Conservation (phyloP, 2,329 filamentous ascomycete genomes). For the Stromatinia cepivora region DNA sequence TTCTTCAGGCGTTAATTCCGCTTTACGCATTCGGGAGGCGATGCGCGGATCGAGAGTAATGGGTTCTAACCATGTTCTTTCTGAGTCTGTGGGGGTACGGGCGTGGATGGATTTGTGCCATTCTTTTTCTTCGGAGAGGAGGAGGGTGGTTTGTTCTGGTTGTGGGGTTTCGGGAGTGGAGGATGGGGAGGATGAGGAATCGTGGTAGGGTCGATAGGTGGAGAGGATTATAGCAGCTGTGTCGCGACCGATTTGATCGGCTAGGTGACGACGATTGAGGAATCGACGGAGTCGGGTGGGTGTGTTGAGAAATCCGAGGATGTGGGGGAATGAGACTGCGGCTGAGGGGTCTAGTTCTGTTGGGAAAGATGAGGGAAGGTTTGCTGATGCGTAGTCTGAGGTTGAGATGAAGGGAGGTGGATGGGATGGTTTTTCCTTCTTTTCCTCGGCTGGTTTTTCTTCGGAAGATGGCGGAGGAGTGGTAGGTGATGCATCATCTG, state of each 20-base stretch:
- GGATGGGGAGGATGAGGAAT: slow-evolving; percentile 40
- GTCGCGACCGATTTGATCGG: slow-evolving; percentile 83
- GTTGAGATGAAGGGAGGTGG: slow-evolving; percentile 73
- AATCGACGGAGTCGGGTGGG: slow-evolving; percentile 84
- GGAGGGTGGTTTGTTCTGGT: slow-evolving; percentile 62
- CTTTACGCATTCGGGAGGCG: slow-evolving; percentile 75
- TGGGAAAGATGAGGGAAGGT: slow-evolving; percentile 66
- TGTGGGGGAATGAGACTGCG: slow-evolving; percentile 78
- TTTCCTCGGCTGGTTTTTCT: slow-evolving; percentile 45
- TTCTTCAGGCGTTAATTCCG: slow-evolving; percentile 68
- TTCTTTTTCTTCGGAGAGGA: slow-evolving; percentile 72
- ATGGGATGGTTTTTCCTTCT: slow-evolving; percentile 60
- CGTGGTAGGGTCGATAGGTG: slow-evolving; percentile 50
- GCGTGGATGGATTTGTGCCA: slow-evolving; percentile 76
- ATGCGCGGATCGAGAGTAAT: slow-evolving; percentile 77
- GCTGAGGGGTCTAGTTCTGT: slow-evolving; percentile 69
- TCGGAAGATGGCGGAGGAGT: slow-evolving; percentile 25
- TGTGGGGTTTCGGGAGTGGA: slow-evolving; percentile 37
- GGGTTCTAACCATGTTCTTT: slow-evolving; percentile 74
- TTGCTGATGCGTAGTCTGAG: slow-evolving; percentile 66
- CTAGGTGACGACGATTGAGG: slow-evolving; percentile 79
- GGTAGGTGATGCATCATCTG: slow-evolving; percentile 24
- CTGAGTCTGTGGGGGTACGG: slow-evolving; percentile 56
- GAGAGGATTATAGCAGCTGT: slow-evolving; percentile 81
- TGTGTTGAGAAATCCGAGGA: slow-evolving; percentile 90